Conservation (phyloP, 306 rosid genomes). For the Alnus glutinosa region DNA sequence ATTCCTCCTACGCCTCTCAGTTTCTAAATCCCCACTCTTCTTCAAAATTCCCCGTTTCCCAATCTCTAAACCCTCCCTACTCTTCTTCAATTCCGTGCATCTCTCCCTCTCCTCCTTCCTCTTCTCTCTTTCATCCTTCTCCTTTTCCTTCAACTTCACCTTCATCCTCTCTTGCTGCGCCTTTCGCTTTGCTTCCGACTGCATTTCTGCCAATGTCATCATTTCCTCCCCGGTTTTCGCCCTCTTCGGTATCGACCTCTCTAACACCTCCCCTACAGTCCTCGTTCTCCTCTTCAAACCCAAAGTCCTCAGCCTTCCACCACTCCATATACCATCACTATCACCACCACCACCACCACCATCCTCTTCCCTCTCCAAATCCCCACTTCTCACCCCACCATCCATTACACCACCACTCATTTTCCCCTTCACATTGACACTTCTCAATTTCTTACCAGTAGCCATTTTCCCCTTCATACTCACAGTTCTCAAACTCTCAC, state of each 20-base stretch:
- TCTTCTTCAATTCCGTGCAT: constrained; percentile 22
- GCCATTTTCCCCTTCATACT: constrained; percentile 24
- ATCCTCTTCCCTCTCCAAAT: constrained; percentile 21
- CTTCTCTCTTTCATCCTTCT: constrained; percentile 29
- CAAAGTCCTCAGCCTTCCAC: constrained; percentile 44
- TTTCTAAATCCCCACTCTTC: constrained; percentile 29
- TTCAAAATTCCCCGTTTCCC: constrained; percentile 15
- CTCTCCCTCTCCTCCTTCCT: constrained; percentile 24
- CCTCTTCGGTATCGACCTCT: constrained; percentile 54
- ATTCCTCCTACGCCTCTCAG: constrained; percentile 29
- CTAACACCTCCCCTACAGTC: constrained; percentile 68
- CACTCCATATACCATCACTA: constrained; percentile 25
- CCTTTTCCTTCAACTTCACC: constrained; percentile 35
- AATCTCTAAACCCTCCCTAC: constrained; percentile 19
- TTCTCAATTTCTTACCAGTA: constrained; percentile 28
- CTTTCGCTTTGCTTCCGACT: constrained; percentile 51
- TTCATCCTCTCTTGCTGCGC: constrained; percentile 41
- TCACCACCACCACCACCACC: not conserved
- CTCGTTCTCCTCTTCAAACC: constrained; percentile 61
- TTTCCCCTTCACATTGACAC: constrained; percentile 26
- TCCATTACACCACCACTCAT: constrained; percentile 12
- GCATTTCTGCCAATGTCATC: constrained; percentile 89
- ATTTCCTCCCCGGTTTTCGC: constrained; percentile 50
- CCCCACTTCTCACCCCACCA: constrained; percentile 13
- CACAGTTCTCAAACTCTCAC: constrained; percentile 5